Evolutionary conservation across 495 filamentous ascomycete species (phyloP), one percentile per base, ranked within the genome.

Genomic region (Lindgomyces ingoldianus): DNA sequence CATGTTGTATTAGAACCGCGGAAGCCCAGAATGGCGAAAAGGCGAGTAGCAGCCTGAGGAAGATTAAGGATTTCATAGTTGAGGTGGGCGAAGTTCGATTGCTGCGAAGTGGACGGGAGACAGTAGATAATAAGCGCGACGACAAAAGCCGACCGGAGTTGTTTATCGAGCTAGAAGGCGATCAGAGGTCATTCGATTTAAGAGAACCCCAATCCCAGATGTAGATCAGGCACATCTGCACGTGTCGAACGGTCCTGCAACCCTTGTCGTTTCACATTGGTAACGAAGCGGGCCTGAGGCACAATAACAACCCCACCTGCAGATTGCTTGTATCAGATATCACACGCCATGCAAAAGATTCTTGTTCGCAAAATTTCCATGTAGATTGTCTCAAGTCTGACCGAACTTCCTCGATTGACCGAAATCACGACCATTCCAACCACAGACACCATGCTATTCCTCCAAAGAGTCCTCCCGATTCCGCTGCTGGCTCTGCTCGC

Each of bases 191-290:
- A 30, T 48, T 6, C 21, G 22, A 6, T n/a, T 26, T 36, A 54
- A 29, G 49, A 52, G 50, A n/a, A 3, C 19, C 16, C 18, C 9
- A 11, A 55, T 48, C 60, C 60, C 27, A 25, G 56, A 36, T 21
- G 61, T 25, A 53, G 62, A 60, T 65, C 62, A 65, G 62, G 62
- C 62, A 57, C 56, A 42, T 19, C 30, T 65, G 62, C 62, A 54
- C 56, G 55, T 55, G 45, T 21, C 45, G 49, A 53, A 53, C 24
- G 11, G 10, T 45, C 1, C 18, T 48, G 55, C n/a, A 54, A 65
- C 62, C 11, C 3, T 6, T 26, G 9, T 21, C 10, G 62, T 64
- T 64, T 57, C 62, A 46, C 8, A 54, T 47, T 36, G n/a, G 59
- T 62, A 30, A 44, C 48, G 29, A 45, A 27, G 41, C 29, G 27